phyloP scores from a whole-genome alignment of 192 early-diverging fungal genomes.

The Backusella luteola region DNA sequence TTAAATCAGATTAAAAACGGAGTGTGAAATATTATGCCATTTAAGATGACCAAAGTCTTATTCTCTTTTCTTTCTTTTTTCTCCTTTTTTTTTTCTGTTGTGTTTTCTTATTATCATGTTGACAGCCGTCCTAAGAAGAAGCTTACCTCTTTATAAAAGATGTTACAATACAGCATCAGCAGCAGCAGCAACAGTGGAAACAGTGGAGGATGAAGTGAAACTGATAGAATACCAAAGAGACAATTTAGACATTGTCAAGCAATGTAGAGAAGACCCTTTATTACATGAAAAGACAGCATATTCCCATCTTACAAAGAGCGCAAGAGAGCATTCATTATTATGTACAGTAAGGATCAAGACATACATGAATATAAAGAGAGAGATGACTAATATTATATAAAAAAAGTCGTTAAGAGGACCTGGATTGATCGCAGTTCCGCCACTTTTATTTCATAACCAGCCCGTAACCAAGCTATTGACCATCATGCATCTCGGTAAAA shows the following conservation, averaged over 20 bases:
- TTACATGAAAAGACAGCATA: slow-evolving; percentile 23
- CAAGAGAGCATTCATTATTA: slow-evolving; percentile 24
- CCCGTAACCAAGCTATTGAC: slow-evolving; percentile 41
- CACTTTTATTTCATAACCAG: slow-evolving; percentile 51
- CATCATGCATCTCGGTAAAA: slow-evolving; percentile 66
- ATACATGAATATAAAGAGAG: background rate
- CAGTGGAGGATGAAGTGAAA: background rate
- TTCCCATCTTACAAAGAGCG: slow-evolving; percentile 8
- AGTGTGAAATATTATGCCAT: background rate
- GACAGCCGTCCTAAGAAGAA: background rate
- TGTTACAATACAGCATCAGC: background rate
- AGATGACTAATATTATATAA: background rate
- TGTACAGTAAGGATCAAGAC: slow-evolving; percentile 20
- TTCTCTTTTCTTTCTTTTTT: background rate
- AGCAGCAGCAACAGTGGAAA: background rate
- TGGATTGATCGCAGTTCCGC: slow-evolving; percentile 47
- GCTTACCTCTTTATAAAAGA: background rate
- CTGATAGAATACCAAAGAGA: background rate
- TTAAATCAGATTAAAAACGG: slow-evolving; percentile 10
- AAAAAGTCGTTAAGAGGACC: slow-evolving; percentile 46
- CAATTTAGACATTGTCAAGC: slow-evolving; percentile 26
- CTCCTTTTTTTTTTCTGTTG: background rate
- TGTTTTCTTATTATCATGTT: background rate
- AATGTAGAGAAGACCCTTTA: slow-evolving; percentile 15
- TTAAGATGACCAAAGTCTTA: background rate